Evolutionary conservation across 371 early-diverging fungal genomes (phyloP).

Genomic region (Rhizomucor pusillus): DNA sequence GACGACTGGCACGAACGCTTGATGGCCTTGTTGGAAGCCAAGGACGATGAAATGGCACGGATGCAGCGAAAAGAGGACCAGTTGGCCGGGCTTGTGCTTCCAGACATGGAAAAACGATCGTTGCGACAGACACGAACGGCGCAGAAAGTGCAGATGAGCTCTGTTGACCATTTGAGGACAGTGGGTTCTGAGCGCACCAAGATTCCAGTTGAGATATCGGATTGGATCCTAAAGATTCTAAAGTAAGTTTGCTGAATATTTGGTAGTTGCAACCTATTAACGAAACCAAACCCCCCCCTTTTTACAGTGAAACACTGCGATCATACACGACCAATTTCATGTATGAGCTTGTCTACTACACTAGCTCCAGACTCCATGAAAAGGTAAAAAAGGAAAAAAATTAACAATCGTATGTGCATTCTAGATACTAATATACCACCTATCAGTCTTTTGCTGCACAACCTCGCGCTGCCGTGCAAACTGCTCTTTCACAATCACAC

Average conservation of each 20-base stretch:
- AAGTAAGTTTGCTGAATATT: conserved; percentile 25
- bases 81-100: conserved; percentile 35
- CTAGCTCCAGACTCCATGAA: conserved; percentile 62
- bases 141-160: conserved; percentile 33
- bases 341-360: conserved; percentile 77
- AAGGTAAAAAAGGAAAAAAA: conserved; percentile 51
- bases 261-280: neutral
- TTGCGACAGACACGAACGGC: conserved; percentile 52
- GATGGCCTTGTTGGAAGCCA: conserved; percentile 2
- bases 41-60: conserved; percentile 5
- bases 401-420: neutral
- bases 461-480: conserved; percentile 80
- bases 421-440: too few relatives aligned
- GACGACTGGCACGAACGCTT: conserved; percentile 11
- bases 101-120: conserved; percentile 16
- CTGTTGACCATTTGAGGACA: conserved; percentile 32
- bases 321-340: conserved; percentile 59
- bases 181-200: conserved; percentile 35
- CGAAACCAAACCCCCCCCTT: neutral
- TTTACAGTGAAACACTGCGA: conserved; percentile 41
- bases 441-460: conserved; percentile 76
- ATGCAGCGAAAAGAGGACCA: conserved; percentile 25
- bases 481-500: conserved; percentile 73
- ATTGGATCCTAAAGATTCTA: conserved; percentile 34
- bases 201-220: conserved; percentile 50